Conservation (phyloP, 768 basidiomycete genomes). For the Boletus rufocinnamomeus region DNA sequence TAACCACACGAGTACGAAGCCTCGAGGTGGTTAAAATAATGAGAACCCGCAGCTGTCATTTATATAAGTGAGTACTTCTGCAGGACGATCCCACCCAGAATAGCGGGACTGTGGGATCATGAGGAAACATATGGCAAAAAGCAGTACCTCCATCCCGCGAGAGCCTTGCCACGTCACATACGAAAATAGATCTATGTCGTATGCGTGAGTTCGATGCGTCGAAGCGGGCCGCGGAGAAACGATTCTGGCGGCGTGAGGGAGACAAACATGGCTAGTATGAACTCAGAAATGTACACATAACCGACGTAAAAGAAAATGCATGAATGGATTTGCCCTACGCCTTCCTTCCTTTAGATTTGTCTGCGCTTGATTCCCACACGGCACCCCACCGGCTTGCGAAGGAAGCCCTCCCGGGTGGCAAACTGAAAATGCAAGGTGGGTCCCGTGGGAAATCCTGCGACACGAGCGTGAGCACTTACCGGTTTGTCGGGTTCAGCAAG, state of each 20-base stretch:
- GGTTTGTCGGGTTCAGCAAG: constrained; percentile 57
- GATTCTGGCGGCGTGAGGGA: neutral
- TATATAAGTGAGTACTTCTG: constrained; percentile 15
- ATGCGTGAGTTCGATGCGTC: neutral
- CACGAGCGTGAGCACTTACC: constrained; percentile 40
- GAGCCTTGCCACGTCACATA: constrained; percentile 1
- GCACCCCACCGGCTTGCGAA: constrained; percentile 79
- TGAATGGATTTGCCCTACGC: neutral
- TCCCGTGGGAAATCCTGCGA: constrained; percentile 7
- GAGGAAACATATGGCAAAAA: constrained; percentile 4
- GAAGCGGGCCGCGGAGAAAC: neutral
- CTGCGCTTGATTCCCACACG: constrained; percentile 72
- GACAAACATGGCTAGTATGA: constrained; percentile 1
- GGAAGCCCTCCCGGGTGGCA: constrained; percentile 80
- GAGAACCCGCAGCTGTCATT: neutral
- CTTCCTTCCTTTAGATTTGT: constrained; percentile 32
- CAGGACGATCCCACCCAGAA: constrained; percentile 7
- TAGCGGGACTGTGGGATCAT: constrained; percentile 8
- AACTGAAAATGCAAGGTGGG: constrained; percentile 44
- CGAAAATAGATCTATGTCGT: constrained; percentile 22
- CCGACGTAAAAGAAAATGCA: neutral
- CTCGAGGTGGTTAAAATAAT: constrained; percentile 15
- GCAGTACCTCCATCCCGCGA: neutral
- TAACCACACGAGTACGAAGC: constrained; percentile 10
- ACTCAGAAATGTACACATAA: constrained; percentile 4